phyloP scores from a whole-genome alignment of 495 filamentous ascomycete genomes.

The Corynascus novoguineensis region DNA sequence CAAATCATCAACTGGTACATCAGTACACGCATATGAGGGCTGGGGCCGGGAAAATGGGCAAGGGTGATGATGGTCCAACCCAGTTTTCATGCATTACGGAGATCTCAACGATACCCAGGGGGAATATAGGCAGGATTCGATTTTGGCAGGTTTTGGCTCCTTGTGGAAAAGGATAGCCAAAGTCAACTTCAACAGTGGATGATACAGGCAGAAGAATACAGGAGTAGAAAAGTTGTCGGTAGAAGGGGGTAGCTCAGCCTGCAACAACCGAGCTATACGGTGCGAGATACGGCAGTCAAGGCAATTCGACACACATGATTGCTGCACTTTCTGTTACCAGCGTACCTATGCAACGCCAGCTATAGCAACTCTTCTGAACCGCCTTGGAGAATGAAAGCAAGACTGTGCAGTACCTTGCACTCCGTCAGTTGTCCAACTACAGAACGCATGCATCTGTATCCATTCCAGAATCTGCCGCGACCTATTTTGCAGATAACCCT shows the following conservation, averaged over 20 bases:
- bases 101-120: slow-evolving; percentile 39
- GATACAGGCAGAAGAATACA: neutral
- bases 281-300: no score
- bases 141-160: neutral
- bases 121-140: slow-evolving; percentile 4
- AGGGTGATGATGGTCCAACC: slow-evolving; percentile 7
- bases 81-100: slow-evolving; percentile 23
- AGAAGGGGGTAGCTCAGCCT: neutral
- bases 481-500: no score
- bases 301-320: no score
- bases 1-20: slow-evolving; percentile 9
- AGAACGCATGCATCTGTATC: no score
- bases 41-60: slow-evolving; percentile 7
- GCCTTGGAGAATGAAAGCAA: no score
- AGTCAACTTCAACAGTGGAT: slow-evolving; percentile 12
- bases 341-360: no score
- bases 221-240: neutral
- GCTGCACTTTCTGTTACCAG: no score
- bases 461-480: no score
- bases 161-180: neutral
- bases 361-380: no score
- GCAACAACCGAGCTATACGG: no score
- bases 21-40: slow-evolving; percentile 2
- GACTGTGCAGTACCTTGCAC: no score
- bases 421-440: no score